These are phyloP conservation scores for Aspergillus avenaceus DNA, from an alignment of 495 filamentous ascomycete species.

Conservation along the genomic window DNA sequence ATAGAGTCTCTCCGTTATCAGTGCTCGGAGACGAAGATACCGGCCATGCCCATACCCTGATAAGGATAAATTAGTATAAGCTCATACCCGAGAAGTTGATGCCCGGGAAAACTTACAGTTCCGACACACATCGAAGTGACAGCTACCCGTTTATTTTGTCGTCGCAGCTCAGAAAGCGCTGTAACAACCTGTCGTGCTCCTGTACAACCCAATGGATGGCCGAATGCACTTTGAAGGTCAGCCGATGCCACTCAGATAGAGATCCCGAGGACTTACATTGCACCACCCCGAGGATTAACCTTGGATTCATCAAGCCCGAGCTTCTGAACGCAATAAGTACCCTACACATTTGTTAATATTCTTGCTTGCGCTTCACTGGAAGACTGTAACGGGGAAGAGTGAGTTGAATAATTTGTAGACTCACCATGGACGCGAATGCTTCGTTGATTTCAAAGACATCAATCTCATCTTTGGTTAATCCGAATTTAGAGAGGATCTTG, in stretches of 20 bases:
- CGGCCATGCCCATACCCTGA: conserved; percentile 54
- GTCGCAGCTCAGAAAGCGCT: conserved; percentile 72
- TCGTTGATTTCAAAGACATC: conserved; percentile 95
- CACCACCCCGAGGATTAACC: conserved; percentile 85
- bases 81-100: not conserved
- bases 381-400: not conserved
- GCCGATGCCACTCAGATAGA: conserved; percentile 3
- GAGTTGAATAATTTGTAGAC: not conserved
- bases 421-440: conserved; percentile 92
- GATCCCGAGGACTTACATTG: conserved; percentile 42
- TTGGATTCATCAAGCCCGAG: conserved; percentile 75
- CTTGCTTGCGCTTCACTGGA: no score
- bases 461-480: conserved; percentile 71
- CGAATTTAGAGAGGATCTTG: conserved; percentile 79
- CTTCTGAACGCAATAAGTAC: conserved; percentile 80
- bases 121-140: conserved; percentile 87
- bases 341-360: conserved; percentile 21
- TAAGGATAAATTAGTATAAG: conserved; percentile 9
- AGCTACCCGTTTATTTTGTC: conserved; percentile 72
- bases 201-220: conserved; percentile 77
- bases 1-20: conserved; percentile 12
- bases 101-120: conserved; percentile 46
- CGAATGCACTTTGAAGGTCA: conserved; percentile 52
- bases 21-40: conserved; percentile 51
- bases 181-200: conserved; percentile 80